These are phyloP conservation scores for Pleurotus citrinopileatus DNA, from an alignment of 768 basidiomycete genomes.

Conservation along the genomic window DNA sequence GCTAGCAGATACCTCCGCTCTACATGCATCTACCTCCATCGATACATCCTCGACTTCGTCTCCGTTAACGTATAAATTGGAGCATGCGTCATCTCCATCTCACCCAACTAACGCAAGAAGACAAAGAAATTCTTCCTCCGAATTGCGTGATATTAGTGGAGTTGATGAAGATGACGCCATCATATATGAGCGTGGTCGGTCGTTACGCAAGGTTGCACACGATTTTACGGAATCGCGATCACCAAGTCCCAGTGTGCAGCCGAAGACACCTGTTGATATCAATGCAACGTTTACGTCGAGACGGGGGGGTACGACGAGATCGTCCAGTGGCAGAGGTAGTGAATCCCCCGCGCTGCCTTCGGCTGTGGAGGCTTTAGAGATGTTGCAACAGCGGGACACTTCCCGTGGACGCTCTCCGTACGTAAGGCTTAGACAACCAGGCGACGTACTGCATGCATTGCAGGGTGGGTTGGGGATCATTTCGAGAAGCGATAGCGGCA, in stretches of 20 bases:
- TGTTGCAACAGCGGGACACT: background rate
- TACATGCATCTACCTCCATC: background rate
- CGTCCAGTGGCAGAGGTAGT: too few relatives aligned
- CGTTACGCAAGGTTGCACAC: conserved; percentile 1
- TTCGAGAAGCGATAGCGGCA: conserved; percentile 2
- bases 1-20: background rate
- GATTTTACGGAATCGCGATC: conserved; percentile 33
- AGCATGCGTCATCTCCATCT: background rate
- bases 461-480: conserved; percentile 4
- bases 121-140: background rate
- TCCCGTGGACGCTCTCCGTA: background rate
- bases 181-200: background rate
- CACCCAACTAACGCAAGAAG: too few relatives aligned
- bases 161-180: background rate
- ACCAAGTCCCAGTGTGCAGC: conserved; percentile 44
- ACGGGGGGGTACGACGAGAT: background rate
- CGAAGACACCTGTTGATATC: conserved; percentile 40
- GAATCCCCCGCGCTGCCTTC: conserved; percentile 14
- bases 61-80: background rate
- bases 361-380: background rate
- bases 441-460: background rate
- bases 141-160: background rate
- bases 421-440: background rate
- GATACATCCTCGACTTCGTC: background rate
- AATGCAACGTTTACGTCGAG: background rate